Evolutionary conservation across 2,329 filamentous ascomycete species (phyloP).

Genomic region (Scytalidium sp.): DNA sequence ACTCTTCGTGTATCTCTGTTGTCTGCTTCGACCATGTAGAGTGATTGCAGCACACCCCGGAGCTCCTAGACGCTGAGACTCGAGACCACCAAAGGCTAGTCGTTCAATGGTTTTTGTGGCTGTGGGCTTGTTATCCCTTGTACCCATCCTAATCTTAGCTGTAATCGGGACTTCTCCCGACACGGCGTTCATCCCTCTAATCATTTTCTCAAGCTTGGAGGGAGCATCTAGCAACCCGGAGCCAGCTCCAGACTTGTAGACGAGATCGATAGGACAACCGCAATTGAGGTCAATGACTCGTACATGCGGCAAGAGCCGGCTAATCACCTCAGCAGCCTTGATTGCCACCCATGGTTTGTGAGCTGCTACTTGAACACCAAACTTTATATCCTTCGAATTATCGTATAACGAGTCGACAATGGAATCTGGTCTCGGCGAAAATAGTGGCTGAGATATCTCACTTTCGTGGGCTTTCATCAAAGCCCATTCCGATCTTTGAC

Average conservation of each 20-base stretch:
- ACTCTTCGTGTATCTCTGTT: constrained; percentile 87
- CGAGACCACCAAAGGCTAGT: constrained; percentile 74
- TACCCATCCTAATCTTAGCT: constrained; percentile 91
- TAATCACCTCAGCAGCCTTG: constrained; percentile 82
- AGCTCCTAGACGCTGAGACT: constrained; percentile 68
- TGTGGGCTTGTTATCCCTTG: constrained; percentile 73
- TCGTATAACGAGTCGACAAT: constrained; percentile 72
- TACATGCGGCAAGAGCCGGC: constrained; percentile 73
- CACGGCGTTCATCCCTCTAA: constrained; percentile 93
- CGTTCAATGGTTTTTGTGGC: constrained; percentile 80
- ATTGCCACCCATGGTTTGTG: constrained; percentile 89
- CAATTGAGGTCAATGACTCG: constrained; percentile 95
- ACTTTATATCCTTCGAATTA: constrained; percentile 77
- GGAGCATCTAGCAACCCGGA: constrained; percentile 88
- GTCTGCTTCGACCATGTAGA: constrained; percentile 86
- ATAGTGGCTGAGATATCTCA: constrained; percentile 70
- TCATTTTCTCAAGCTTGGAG: constrained; percentile 88
- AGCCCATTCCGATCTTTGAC: constrained; percentile 90
- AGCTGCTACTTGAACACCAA: constrained; percentile 88
- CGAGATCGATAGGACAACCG: constrained; percentile 93
- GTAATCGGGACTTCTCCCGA: constrained; percentile 90
- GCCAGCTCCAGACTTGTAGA: constrained; percentile 83
- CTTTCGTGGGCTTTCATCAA: constrained; percentile 88
- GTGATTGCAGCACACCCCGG: constrained; percentile 93
- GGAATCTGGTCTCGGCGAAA: constrained; percentile 46